phyloP scores from a whole-genome alignment of 2,329 filamentous ascomycete genomes.

The Aspergillaceae sp. region DNA sequence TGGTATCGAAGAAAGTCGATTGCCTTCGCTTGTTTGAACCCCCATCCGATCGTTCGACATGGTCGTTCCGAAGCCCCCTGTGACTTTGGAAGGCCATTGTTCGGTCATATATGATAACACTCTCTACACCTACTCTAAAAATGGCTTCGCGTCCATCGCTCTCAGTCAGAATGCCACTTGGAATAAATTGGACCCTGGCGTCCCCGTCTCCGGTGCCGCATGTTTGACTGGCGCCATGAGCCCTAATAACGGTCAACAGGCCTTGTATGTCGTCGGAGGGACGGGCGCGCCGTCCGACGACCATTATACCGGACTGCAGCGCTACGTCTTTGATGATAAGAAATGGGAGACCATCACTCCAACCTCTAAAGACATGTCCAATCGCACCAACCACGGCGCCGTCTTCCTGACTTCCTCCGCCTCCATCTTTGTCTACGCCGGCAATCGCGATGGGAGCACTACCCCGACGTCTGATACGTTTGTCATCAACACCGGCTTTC shows the following conservation, averaged over 20 bases:
- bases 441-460: constrained; percentile 53
- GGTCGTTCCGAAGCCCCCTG: constrained; percentile 62
- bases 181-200: constrained; percentile 56
- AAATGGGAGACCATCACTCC: constrained; percentile 52
- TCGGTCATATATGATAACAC: constrained; percentile 72
- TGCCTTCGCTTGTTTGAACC: constrained; percentile 1
- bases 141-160: constrained; percentile 65
- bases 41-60: constrained; percentile 39
- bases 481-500: constrained; percentile 56
- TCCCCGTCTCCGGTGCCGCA: constrained; percentile 62
- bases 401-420: constrained; percentile 63
- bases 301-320: constrained; percentile 65
- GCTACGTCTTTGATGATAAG: constrained; percentile 49
- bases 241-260: constrained; percentile 50
- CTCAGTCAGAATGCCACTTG: constrained; percentile 64
- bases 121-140: constrained; percentile 71
- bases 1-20: constrained; percentile 18
- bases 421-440: constrained; percentile 72
- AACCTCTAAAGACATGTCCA: constrained; percentile 49
- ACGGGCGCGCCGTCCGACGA: constrained; percentile 41
- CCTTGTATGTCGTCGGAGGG: constrained; percentile 76
- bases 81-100: constrained; percentile 67
- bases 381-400: constrained; percentile 66
- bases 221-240: constrained; percentile 64
- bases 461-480: constrained; percentile 65